These are phyloP conservation scores for Aspergillus ochraceoroseus DNA, from an alignment of 2,329 filamentous ascomycete species.

Conservation along the genomic window DNA sequence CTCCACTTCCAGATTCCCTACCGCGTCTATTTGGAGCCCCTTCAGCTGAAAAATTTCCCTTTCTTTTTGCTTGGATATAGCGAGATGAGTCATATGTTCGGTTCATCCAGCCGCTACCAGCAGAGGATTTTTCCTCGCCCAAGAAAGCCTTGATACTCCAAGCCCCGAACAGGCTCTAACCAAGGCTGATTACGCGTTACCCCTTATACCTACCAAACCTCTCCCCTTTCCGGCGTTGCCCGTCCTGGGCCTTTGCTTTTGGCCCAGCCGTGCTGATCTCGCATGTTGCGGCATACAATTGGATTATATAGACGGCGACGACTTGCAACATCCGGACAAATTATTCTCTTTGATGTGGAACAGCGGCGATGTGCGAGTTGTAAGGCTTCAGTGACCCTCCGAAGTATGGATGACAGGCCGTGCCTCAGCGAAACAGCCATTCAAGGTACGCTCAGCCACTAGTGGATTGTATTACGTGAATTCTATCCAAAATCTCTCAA, in stretches of 20 bases:
- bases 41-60: neutral
- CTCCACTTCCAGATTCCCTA: too few relatives aligned
- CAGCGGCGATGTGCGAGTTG: too few relatives aligned
- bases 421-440: too few relatives aligned
- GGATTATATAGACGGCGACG: neutral
- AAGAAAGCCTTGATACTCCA: neutral
- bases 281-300: neutral
- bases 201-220: neutral
- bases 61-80: too few relatives aligned
- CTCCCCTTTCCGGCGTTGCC: neutral
- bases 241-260: neutral
- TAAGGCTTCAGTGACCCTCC: too few relatives aligned
- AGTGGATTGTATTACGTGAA: too few relatives aligned
- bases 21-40: too few relatives aligned
- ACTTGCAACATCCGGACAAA: too few relatives aligned
- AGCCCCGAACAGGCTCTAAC: neutral
- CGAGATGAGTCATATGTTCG: neutral
- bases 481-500: too few relatives aligned
- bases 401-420: too few relatives aligned
- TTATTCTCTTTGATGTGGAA: too few relatives aligned
- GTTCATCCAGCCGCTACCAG: conserved; percentile 1
- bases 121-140: neutral
- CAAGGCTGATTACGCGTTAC: conserved; percentile 3
- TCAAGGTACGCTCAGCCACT: too few relatives aligned
- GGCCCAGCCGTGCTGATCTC: conserved; percentile 1